Evolutionary conservation across 345 rosid species (phyloP).

Genomic region (Acer yangbiense): DNA sequence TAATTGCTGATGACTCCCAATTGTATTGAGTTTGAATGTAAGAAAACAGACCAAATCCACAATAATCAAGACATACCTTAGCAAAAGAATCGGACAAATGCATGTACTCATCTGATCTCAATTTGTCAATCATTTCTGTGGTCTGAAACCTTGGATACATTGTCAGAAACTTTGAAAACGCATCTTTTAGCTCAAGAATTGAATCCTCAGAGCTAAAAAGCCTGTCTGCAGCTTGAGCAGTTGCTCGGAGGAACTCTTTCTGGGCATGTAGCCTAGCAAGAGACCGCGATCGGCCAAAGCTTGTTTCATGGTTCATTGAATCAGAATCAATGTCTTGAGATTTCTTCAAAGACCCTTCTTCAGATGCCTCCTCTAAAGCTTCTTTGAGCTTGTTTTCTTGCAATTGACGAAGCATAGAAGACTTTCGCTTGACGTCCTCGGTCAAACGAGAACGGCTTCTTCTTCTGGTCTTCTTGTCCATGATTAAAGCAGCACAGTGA

Average conservation of each 20-base stretch:
- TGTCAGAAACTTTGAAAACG: constrained; percentile 67
- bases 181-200: constrained; percentile 58
- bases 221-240: constrained; percentile 68
- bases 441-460: constrained; percentile 56
- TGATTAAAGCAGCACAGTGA: constrained; percentile 73
- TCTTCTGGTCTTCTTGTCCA: constrained; percentile 66
- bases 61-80: constrained; percentile 93
- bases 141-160: constrained; percentile 83
- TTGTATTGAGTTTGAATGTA: constrained; percentile 61
- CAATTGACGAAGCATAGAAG: constrained; percentile 59
- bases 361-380: constrained; percentile 91
- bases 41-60: constrained; percentile 90
- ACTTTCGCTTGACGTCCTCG: constrained; percentile 44
- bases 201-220: constrained; percentile 51
- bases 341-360: constrained; percentile 74
- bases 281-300: constrained; percentile 75
- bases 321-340: constrained; percentile 65
- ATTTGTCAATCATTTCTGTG: constrained; percentile 66
- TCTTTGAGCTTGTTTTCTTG: constrained; percentile 78
- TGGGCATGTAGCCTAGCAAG: constrained; percentile 84
- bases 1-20: constrained; percentile 78
- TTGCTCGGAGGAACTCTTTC: constrained; percentile 76
- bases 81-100: constrained; percentile 58
- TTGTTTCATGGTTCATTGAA: constrained; percentile 44
- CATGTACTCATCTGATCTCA: constrained; percentile 67